phyloP scores from a whole-genome alignment of 805 yeast species.

The Maudiozyma serrabonitensis region DNA sequence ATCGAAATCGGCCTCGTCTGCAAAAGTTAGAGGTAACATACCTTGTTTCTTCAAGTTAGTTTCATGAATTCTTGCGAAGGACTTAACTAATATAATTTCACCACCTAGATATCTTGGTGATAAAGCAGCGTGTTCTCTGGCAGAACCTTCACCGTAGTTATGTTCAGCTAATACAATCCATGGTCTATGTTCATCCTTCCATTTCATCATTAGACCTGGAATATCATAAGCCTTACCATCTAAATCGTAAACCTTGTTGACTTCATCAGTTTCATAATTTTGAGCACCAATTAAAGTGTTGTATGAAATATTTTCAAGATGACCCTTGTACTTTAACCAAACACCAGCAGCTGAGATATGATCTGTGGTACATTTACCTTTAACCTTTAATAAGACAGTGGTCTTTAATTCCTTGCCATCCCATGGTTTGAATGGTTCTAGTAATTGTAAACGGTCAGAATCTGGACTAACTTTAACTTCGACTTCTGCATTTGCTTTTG shows the following conservation, averaged over 20 bases:
- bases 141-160: constrained; percentile 98
- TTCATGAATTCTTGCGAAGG: constrained; percentile 97
- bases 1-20: constrained; percentile 83
- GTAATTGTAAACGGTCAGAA: constrained; percentile 84
- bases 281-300: constrained; percentile 96
- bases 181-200: constrained; percentile 77
- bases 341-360: constrained; percentile 98
- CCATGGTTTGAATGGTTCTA: constrained; percentile 87
- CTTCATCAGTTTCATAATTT: constrained; percentile 94
- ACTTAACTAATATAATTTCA: constrained; percentile 74
- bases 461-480: constrained; percentile 66
- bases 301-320: constrained; percentile 87
- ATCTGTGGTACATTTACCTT: constrained; percentile 97
- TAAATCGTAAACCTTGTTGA: constrained; percentile 78
- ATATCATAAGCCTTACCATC: constrained; percentile 71
- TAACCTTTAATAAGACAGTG: constrained; percentile 76
- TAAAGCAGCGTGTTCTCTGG: constrained; percentile 97
- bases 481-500: constrained; percentile 52
- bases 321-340: constrained; percentile 98
- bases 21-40: constrained; percentile 89
- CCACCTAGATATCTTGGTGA: constrained; percentile 95
- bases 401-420: constrained; percentile 72
- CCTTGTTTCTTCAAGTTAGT: constrained; percentile 98
- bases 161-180: constrained; percentile 97
- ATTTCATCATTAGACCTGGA: constrained; percentile 94